These are phyloP conservation scores for Ilyonectria mors-panacis DNA, from an alignment of 2,329 filamentous ascomycete species.

Conservation along the genomic window DNA sequence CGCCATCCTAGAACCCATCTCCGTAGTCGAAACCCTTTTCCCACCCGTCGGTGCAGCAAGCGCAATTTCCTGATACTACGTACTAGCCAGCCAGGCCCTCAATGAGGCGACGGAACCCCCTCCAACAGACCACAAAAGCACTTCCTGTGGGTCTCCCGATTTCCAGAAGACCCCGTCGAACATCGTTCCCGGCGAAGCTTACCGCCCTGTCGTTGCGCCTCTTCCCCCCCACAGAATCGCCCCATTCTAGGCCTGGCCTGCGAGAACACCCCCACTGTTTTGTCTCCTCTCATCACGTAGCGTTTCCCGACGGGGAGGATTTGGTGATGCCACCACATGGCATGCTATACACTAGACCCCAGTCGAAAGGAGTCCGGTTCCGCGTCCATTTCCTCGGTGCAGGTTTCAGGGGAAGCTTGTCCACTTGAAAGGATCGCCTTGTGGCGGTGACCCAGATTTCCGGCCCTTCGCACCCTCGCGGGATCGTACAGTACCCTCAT, in stretches of 20 bases:
- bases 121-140: constrained; percentile 37
- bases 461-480: constrained; percentile 29
- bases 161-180: constrained; percentile 45
- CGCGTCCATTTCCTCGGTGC: constrained; percentile 39
- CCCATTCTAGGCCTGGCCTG: constrained; percentile 24
- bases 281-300: constrained; percentile 29
- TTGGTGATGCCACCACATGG: constrained; percentile 39
- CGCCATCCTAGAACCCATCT: constrained; percentile 19
- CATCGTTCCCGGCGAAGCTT: constrained; percentile 25
- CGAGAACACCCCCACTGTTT: constrained; percentile 42
- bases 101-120: constrained; percentile 36
- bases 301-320: constrained; percentile 26
- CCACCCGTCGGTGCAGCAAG: constrained; percentile 4
- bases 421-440: constrained; percentile 39
- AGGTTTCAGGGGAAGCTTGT: constrained; percentile 42
- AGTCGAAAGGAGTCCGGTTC: constrained; percentile 29
- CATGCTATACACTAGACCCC: constrained; percentile 28
- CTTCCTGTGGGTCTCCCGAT: constrained; percentile 31
- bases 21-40: constrained; percentile 11
- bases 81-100: constrained; percentile 12
- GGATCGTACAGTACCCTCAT: background rate
- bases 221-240: constrained; percentile 19
- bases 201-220: constrained; percentile 32
- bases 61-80: constrained; percentile 26
- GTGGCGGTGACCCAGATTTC: constrained; percentile 38